Evolutionary conservation across 306 rosid species (phyloP).

Genomic region (Albizia julibrissin): DNA sequence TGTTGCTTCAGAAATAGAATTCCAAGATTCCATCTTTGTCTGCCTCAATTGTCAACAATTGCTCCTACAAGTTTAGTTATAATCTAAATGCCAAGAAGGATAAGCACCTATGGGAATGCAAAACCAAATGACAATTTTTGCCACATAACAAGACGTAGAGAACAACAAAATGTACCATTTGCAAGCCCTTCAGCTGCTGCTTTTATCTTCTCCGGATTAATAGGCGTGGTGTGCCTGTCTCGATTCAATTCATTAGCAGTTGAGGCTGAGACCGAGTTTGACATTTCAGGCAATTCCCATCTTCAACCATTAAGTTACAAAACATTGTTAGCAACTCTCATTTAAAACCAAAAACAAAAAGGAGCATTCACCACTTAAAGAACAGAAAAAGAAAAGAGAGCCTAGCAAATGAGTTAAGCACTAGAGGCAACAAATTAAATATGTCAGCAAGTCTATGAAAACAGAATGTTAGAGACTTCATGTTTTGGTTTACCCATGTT

Average conservation of each 20-base stretch:
- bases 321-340: background rate
- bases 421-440: background rate
- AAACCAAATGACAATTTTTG: conserved; percentile 5
- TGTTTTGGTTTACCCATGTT: background rate
- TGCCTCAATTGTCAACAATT: background rate
- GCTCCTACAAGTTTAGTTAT: background rate
- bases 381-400: background rate
- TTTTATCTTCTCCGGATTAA: conserved; percentile 77
- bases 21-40: background rate
- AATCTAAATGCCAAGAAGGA: background rate
- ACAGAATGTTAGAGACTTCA: background rate
- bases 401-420: conserved; percentile 1
- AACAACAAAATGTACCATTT: conserved; percentile 46
- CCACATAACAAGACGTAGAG: background rate
- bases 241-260: conserved; percentile 86
- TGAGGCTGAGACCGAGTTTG: conserved; percentile 56
- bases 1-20: conserved; percentile 27
- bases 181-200: conserved; percentile 91
- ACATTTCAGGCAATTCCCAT: conserved; percentile 67
- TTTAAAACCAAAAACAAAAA: background rate
- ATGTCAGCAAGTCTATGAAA: background rate
- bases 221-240: conserved; percentile 45
- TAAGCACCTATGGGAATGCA: conserved; percentile 2
- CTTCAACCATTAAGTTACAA: conserved; percentile 42
- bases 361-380: background rate